Base-by-base conservation (phyloP, 139 green algal species). In the Tetradesmus lagerheimii region DNA sequence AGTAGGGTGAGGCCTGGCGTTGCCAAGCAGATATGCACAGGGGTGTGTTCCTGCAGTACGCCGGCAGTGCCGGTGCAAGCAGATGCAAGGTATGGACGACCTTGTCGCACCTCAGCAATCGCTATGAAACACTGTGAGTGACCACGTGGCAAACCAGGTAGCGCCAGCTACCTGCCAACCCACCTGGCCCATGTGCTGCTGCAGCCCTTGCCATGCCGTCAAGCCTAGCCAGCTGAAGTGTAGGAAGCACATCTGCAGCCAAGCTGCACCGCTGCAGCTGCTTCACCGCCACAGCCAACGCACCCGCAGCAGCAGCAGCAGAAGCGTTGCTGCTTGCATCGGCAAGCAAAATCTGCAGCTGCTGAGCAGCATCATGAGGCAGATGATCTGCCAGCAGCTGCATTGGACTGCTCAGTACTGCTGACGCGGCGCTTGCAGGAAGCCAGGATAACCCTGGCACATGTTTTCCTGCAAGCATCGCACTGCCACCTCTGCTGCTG, bases 241-340 rank as follows among this genome's bases (percentile, higher is more conserved):
- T 85, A 20, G 87, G 87, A 53, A 91, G 37, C 78, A 91, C 35
- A 43, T 67, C 78, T 23, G 38, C 53, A 27, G 78, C 64, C 78
- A 91, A 15, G 53, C 78, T 84, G n/a, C 87, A 91, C 4, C 87
- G 87, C 87, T 86, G 79, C 83, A 76, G 31, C 67, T 93, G 87
- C 57, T 64, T 29, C 53, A 85, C 29, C 8, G 76, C 82, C 18
- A 88, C 43, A 38, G 64, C 88, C 25, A 83, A 34, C n/a, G 87
- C 87, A 2, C 38, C 20, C 64, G 66, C 41, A 34, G 16, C 66
- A 27, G 47, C 64, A 27, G 29, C 23, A 35, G 86, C 83, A 23
- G 47, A 53, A 64, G 9, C 47, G 2, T 43, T 0, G 37, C 76
- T 47, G 35, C 76, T 8, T 15, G 23, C 0, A 0, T 8, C 78